Percentiles rank a stretch among this genome's conserved stretches.
These are phyloP conservation scores for Vigna radiata DNA, from an alignment of 306 rosid species.

Conservation along the genomic window DNA sequence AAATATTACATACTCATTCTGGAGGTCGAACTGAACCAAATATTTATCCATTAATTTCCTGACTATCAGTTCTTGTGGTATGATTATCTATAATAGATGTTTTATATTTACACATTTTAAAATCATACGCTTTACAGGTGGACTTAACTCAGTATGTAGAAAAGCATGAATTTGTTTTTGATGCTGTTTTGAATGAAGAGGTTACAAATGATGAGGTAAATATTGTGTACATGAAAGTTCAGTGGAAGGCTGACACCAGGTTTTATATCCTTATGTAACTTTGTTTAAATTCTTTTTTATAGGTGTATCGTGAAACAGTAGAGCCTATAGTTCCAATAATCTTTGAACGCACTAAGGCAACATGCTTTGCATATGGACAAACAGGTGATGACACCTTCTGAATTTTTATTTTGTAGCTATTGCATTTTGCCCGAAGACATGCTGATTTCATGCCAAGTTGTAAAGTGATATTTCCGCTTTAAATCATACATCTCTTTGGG, in stretches of 20 bases:
- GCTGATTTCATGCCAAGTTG: background rate
- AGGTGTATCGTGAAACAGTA: slow-evolving; percentile 97
- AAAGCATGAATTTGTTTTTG: slow-evolving; percentile 96
- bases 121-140: slow-evolving; percentile 64
- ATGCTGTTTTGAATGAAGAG: slow-evolving; percentile 97
- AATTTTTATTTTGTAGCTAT: slow-evolving; percentile 43
- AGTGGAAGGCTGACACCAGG: slow-evolving; percentile 8
- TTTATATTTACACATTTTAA: slow-evolving; percentile 39
- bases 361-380: slow-evolving; percentile 99
- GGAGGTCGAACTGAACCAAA: no score
- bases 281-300: background rate
- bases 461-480: slow-evolving; percentile 22
- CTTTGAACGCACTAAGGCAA: slow-evolving; percentile 96
- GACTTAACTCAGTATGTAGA: slow-evolving; percentile 94
- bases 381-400: slow-evolving; percentile 69
- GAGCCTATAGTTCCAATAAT: slow-evolving; percentile 99
- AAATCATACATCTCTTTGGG: slow-evolving; percentile 5
- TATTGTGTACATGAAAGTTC: slow-evolving; percentile 36
- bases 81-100: slow-evolving; percentile 27
- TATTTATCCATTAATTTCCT: slow-evolving; percentile 3
- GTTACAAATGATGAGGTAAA: slow-evolving; percentile 95
- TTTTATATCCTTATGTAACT: slow-evolving; percentile 31
- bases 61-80: background rate
- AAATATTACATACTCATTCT: no score
- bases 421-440: slow-evolving; percentile 23